These are phyloP conservation scores for Babesia bovis DNA, from an alignment of 169 alveolate species.

Conservation along the genomic window DNA sequence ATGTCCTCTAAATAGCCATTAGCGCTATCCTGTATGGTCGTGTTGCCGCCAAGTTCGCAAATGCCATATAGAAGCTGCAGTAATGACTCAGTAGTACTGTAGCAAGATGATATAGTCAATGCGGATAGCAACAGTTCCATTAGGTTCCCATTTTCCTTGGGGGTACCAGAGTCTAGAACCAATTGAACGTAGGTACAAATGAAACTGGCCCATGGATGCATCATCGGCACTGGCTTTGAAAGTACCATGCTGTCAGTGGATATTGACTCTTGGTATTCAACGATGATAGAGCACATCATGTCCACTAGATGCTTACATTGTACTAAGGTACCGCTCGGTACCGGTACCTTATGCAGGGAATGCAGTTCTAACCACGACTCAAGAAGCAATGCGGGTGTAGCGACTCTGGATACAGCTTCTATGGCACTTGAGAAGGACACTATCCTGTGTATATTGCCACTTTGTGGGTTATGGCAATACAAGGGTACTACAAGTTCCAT, in stretches of 20 bases:
- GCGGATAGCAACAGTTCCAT: constrained; percentile 7
- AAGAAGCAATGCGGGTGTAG: no score
- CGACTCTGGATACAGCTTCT: no score
- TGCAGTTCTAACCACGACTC: no score
- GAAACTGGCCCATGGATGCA: constrained; percentile 36
- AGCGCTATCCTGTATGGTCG: background rate
- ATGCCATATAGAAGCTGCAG: background rate
- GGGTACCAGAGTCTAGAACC: background rate
- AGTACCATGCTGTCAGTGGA: background rate
- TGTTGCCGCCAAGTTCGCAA: background rate
- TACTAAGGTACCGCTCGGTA: no score
- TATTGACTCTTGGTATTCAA: no score
- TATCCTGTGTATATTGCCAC: no score
- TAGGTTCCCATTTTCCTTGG: background rate
- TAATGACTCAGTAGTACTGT: background rate
- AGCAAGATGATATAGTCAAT: constrained; percentile 5
- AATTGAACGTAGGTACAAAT: background rate
- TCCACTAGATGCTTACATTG: no score
- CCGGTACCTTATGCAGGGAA: no score
- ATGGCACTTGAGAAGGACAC: no score
- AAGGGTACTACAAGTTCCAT: no score
- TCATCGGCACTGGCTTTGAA: constrained; percentile 15
- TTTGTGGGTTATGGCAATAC: no score
- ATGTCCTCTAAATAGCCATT: background rate
- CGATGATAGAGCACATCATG: no score